These are phyloP conservation scores for Lodderomyces elongisporus DNA, from an alignment of 1,139 yeast genomes.

Conservation along the genomic window DNA sequence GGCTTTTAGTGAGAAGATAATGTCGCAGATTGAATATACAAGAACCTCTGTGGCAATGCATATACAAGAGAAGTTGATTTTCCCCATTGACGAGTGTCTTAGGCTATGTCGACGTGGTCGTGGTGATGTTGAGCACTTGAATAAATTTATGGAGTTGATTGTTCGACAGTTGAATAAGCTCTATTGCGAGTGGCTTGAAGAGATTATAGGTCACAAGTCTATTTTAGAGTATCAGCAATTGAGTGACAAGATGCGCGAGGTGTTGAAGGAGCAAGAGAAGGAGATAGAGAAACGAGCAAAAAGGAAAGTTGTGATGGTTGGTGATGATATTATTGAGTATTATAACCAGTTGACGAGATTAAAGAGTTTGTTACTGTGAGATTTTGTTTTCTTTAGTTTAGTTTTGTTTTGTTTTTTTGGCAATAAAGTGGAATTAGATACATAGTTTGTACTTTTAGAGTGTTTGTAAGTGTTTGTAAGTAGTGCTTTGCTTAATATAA, in stretches of 20 bases:
- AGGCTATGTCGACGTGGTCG: constrained; percentile 7
- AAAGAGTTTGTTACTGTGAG: constrained; percentile 7
- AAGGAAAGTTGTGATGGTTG: constrained; percentile 5
- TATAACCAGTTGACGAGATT: constrained; percentile 12
- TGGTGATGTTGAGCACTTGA: constrained; percentile 7
- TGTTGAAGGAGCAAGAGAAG: constrained; percentile 1
- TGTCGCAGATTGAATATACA: constrained; percentile 10
- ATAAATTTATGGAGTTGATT: constrained; percentile 13
- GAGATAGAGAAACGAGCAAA: neutral
- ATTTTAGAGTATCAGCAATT: constrained; percentile 10
- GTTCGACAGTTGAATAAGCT: constrained; percentile 11
- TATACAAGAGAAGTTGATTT: constrained; percentile 9
- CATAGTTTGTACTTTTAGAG: no score
- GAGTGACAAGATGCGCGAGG: neutral
- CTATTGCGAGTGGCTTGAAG: constrained; percentile 13
- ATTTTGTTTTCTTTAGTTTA: no score
- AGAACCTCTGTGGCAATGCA: constrained; percentile 10
- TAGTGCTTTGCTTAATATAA: no score
- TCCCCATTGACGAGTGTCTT: constrained; percentile 13
- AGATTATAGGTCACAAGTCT: constrained; percentile 10
- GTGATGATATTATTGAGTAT: constrained; percentile 11
- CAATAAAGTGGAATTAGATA: no score
- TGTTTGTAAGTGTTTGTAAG: no score
- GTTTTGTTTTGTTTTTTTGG: no score
- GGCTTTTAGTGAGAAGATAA: constrained; percentile 9